Evolutionary conservation across 371 early-diverging fungal genomes (phyloP).

Genomic region (Mycotypha africana): DNA sequence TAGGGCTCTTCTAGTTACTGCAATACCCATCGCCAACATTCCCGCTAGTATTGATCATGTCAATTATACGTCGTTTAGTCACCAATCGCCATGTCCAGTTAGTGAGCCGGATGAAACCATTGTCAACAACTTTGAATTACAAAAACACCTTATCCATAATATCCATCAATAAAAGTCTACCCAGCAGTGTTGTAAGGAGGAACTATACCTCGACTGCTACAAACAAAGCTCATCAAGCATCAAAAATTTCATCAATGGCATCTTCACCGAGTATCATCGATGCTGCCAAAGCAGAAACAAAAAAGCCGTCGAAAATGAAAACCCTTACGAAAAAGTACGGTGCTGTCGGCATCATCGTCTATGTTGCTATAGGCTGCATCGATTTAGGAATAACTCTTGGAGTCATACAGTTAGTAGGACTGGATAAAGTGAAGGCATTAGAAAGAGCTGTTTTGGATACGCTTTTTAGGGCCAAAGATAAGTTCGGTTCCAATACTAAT

Average conservation of each 20-base stretch:
- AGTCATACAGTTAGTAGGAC: slow-evolving; percentile 32
- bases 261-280: slow-evolving; percentile 14
- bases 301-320: slow-evolving; percentile 15
- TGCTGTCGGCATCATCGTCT: slow-evolving; percentile 34
- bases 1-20: too few species aligned
- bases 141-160: too few species aligned
- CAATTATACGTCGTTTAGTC: too few species aligned
- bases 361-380: slow-evolving; percentile 32
- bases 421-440: slow-evolving; percentile 33
- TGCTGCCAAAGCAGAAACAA: slow-evolving; percentile 12
- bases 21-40: too few species aligned
- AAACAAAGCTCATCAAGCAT: background rate
- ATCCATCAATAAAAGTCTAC: too few species aligned
- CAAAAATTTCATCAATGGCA: slow-evolving; percentile 9
- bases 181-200: too few species aligned
- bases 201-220: slow-evolving; percentile 2
- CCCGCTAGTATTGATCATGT: too few species aligned
- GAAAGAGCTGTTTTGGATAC: slow-evolving; percentile 25
- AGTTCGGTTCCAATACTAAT: slow-evolving; percentile 1
- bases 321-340: slow-evolving; percentile 33
- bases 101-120: too few species aligned
- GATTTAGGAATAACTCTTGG: slow-evolving; percentile 33
- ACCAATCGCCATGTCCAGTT: too few species aligned
- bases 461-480: slow-evolving; percentile 8
- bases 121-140: too few species aligned